Conservation (phyloP, 306 rosid species). For the Hippophae gyantsensis region DNA sequence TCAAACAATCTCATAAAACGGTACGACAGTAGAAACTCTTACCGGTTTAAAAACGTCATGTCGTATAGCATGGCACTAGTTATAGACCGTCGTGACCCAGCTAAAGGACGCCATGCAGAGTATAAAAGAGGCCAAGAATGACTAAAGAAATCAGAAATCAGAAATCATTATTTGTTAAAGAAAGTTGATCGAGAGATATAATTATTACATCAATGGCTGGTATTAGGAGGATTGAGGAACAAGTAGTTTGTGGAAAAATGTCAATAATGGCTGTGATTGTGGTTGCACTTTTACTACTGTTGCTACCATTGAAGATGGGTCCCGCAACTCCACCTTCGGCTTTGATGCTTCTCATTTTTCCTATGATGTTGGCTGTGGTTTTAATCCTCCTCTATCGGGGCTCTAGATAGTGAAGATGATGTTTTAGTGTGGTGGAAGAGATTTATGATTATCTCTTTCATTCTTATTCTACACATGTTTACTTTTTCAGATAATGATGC, state of each 20-base stretch:
- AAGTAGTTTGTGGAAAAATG: not conserved
- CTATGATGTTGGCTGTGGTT: constrained; percentile 1
- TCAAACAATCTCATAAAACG: too few species aligned
- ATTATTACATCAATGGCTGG: not conserved
- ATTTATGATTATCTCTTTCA: too few species aligned
- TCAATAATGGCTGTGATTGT: constrained; percentile 5
- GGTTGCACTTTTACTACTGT: constrained; percentile 10
- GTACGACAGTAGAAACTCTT: too few species aligned
- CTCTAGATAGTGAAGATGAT: not conserved
- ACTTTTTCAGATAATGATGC: too few species aligned
- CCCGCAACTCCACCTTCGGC: constrained; percentile 15
- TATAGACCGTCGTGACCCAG: not conserved
- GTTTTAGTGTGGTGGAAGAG: too few species aligned
- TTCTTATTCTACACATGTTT: too few species aligned
- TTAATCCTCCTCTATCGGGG: constrained; percentile 5
- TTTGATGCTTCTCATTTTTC: not conserved
- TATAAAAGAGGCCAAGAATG: not conserved
- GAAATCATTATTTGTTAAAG: not conserved
- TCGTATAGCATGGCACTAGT: too few species aligned
- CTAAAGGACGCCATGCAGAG: constrained; percentile 1
- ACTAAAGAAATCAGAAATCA: not conserved
- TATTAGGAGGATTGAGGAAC: not conserved
- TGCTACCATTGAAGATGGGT: constrained; percentile 18
- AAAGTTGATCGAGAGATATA: too few species aligned
- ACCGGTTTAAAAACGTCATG: too few species aligned